These are phyloP conservation scores for Chlorella sp. DNA, from an alignment of 139 green algal genomes.

Conservation along the genomic window DNA sequence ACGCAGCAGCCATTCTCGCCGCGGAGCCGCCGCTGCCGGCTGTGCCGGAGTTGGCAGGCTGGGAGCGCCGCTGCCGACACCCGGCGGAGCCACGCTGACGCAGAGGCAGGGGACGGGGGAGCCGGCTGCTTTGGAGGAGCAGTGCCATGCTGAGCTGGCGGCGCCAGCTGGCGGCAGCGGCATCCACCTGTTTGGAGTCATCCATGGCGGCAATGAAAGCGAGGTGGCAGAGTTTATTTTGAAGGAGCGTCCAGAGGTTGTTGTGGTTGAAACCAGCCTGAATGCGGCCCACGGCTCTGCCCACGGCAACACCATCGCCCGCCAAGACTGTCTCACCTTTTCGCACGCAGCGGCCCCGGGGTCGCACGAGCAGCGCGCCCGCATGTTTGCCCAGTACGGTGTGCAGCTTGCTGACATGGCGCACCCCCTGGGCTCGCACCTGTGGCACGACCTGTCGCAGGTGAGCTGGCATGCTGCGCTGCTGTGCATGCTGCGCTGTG, in stretches of 20 bases:
- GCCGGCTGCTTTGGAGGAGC: background rate
- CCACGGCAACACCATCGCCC: slow-evolving; percentile 51
- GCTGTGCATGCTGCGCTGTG: background rate
- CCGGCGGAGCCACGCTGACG: background rate
- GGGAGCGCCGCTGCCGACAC: background rate
- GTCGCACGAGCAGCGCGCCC: slow-evolving; percentile 12
- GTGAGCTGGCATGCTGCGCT: background rate
- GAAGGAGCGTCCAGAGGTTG: slow-evolving; percentile 14
- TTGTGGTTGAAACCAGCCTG: slow-evolving; percentile 34
- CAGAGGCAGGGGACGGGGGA: background rate
- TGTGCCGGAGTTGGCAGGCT: background rate
- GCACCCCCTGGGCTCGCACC: slow-evolving; percentile 11
- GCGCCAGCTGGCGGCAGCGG: slow-evolving; percentile 30
- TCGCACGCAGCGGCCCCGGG: background rate
- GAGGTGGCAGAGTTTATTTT: slow-evolving; percentile 26
- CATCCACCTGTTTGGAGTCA: slow-evolving; percentile 50
- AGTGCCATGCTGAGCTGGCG: slow-evolving; percentile 17
- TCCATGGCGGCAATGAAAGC: slow-evolving; percentile 33
- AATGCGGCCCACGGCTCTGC: slow-evolving; percentile 63
- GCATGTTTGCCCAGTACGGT: slow-evolving; percentile 40
- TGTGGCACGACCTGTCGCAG: slow-evolving; percentile 44
- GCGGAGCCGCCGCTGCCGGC: background rate
- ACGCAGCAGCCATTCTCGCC: background rate
- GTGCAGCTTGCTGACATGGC: slow-evolving; percentile 37
- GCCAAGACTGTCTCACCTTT: slow-evolving; percentile 39